Percentiles rank a stretch among this genome's conserved stretches.
Evolutionary conservation across 768 basidiomycete species (phyloP).

Genomic region (Kwoniella dendrophila): DNA sequence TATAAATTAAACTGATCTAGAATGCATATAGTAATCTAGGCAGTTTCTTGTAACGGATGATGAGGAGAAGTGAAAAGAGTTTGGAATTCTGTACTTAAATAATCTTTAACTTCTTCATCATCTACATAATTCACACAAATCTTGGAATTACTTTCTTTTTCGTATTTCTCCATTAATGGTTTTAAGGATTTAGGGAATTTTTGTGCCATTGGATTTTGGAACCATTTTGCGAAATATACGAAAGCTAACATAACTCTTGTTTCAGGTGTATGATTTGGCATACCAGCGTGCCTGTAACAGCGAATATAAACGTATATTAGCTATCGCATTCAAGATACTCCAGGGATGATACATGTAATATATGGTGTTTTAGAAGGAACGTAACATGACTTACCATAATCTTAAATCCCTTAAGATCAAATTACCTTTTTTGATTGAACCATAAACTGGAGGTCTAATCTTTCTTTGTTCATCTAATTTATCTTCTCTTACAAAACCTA

Average conservation of each 20-base stretch:
- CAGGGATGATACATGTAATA: too few relatives aligned
- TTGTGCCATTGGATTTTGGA: slow-evolving; percentile 9
- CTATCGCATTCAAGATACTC: too few relatives aligned
- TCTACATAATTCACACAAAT: slow-evolving; percentile 18
- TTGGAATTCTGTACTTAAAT: slow-evolving; percentile 19
- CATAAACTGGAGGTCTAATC: slow-evolving; percentile 20
- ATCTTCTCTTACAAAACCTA: slow-evolving; percentile 8
- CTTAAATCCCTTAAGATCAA: slow-evolving; percentile 23
- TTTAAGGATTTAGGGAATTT: slow-evolving; percentile 17
- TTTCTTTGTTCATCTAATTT: slow-evolving; percentile 20
- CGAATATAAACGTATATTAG: neutral
- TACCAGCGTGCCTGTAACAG: slow-evolving; percentile 20
- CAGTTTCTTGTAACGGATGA: slow-evolving; percentile 10
- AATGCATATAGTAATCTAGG: too few relatives aligned
- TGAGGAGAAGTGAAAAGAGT: slow-evolving; percentile 21
- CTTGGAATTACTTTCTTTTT: slow-evolving; percentile 14
- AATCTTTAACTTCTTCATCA: slow-evolving; percentile 20
- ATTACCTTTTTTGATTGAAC: slow-evolving; percentile 15
- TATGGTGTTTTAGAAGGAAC: neutral
- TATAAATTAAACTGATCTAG: neutral
- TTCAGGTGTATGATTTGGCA: slow-evolving; percentile 21
- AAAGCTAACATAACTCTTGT: slow-evolving; percentile 22
- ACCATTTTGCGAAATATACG: slow-evolving; percentile 26
- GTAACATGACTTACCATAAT: slow-evolving; percentile 15
- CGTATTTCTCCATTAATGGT: slow-evolving; percentile 13